Percentiles rank a stretch among this genome's conserved stretches.
These are phyloP conservation scores for Pythium oligandrum DNA, from an alignment of 352 stramenopile genomes.

Conservation along the genomic window DNA sequence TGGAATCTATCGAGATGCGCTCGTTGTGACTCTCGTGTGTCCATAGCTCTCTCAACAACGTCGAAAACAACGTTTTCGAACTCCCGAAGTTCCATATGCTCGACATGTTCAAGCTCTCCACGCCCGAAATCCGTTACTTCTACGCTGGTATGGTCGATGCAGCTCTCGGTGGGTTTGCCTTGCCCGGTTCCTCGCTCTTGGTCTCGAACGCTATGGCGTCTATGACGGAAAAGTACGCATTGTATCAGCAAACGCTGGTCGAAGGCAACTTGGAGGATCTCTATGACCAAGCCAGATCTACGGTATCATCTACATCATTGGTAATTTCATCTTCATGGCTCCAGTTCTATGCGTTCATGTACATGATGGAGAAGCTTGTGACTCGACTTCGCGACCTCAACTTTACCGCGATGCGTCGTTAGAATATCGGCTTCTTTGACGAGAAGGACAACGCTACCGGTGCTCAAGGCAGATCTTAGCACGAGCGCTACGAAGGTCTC, in stretches of 20 bases:
- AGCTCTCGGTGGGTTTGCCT: no score
- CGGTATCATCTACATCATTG: constrained; percentile 20
- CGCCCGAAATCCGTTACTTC: constrained; percentile 24
- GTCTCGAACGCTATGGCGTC: constrained; percentile 13
- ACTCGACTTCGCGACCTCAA: constrained; percentile 24
- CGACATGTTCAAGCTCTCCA: no score
- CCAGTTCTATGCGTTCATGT: constrained; percentile 19
- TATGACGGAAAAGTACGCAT: constrained; percentile 19
- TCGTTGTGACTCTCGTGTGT: constrained; percentile 34
- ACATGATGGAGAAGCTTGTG: constrained; percentile 24
- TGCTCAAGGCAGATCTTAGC: constrained; percentile 21
- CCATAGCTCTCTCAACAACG: constrained; percentile 29
- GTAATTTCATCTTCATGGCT: constrained; percentile 14
- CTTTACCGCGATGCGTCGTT: constrained; percentile 19
- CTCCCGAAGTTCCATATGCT: background rate
- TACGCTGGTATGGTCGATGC: background rate
- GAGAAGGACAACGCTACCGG: constrained; percentile 15
- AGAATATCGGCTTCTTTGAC: constrained; percentile 31
- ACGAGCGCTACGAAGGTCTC: constrained; percentile 31
- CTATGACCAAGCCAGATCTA: constrained; percentile 16
- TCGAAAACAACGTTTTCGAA: constrained; percentile 14
- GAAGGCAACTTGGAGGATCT: constrained; percentile 9
- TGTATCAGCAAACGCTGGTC: constrained; percentile 9
- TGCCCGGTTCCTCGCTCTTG: constrained; percentile 11
- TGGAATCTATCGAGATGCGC: constrained; percentile 33